Evolutionary conservation across 805 yeast species (phyloP).

Genomic region (Grigorovia yakushimaensis): DNA sequence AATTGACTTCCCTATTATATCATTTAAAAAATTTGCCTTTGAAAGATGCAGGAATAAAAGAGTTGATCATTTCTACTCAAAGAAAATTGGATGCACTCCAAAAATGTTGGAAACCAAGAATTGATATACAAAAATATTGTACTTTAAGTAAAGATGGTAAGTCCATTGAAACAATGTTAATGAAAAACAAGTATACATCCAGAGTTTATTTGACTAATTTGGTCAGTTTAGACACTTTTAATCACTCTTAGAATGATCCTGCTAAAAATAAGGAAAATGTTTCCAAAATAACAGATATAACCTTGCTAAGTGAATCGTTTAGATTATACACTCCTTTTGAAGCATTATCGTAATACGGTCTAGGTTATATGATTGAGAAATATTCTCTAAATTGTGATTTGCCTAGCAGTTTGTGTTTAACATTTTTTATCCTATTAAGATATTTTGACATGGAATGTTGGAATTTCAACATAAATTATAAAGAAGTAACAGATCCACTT

Average conservation of each 20-base stretch:
- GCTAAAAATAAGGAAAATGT: background rate
- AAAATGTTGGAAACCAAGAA: slow-evolving; percentile 15
- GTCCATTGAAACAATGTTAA: slow-evolving; percentile 23
- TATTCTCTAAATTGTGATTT: background rate
- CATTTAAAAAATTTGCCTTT: slow-evolving; percentile 9
- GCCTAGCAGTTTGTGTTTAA: no score
- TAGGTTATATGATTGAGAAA: slow-evolving; percentile 17
- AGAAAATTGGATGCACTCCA: slow-evolving; percentile 9
- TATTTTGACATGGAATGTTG: no score
- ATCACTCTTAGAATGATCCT: background rate
- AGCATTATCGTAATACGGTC: slow-evolving; percentile 22
- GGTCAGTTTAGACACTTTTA: slow-evolving; percentile 3
- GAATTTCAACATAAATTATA: no score
- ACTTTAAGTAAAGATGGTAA: slow-evolving; percentile 4
- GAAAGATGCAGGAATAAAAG: slow-evolving; percentile 3
- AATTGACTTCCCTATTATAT: slow-evolving; percentile 10
- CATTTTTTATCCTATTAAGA: no score
- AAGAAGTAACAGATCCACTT: no score
- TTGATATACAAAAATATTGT: slow-evolving; percentile 9
- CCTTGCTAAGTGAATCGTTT: slow-evolving; percentile 21
- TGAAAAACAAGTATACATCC: slow-evolving; percentile 21
- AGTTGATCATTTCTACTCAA: slow-evolving; percentile 13
- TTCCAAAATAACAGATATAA: slow-evolving; percentile 8
- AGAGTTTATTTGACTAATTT: slow-evolving; percentile 16
- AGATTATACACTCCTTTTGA: slow-evolving; percentile 23